A percentile compares a stretch with the other conserved stretches of the same genome.
phyloP scores from a whole-genome alignment of 768 basidiomycete genomes.

The Mycena alexandri region DNA sequence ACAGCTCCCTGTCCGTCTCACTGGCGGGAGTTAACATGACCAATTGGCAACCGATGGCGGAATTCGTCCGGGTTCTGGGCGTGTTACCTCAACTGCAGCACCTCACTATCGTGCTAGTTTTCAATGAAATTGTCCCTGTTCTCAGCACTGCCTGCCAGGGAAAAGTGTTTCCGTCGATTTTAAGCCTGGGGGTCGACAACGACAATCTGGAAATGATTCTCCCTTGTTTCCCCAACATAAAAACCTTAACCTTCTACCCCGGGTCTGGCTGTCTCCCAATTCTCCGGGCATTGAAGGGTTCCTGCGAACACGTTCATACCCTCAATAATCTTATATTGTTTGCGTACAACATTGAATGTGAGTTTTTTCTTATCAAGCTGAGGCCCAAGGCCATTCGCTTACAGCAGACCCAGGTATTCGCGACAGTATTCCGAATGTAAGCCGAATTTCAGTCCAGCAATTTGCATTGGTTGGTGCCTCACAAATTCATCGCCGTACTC shows the following conservation, averaged over 20 bases:
- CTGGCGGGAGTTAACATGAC: conserved; percentile 4
- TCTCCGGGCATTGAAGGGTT: background rate
- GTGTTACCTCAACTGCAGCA: conserved; percentile 5
- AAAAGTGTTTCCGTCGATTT: conserved; percentile 10
- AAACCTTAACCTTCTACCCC: background rate
- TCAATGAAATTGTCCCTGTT: background rate
- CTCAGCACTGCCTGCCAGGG: background rate
- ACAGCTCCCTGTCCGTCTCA: conserved; percentile 16
- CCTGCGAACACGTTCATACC: background rate
- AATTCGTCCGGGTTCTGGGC: conserved; percentile 19
- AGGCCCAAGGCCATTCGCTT: too few species aligned
- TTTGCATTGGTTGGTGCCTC: background rate
- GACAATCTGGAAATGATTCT: background rate
- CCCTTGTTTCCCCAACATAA: conserved; percentile 15
- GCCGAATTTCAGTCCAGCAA: background rate
- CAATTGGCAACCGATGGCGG: conserved; percentile 19
- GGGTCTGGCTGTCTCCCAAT: background rate
- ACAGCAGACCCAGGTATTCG: background rate
- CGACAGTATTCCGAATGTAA: conserved; percentile 3
- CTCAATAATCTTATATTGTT: background rate
- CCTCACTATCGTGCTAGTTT: conserved; percentile 1
- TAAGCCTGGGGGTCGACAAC: background rate
- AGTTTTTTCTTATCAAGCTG: background rate
- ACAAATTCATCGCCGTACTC: background rate
- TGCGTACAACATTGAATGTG: background rate